Conservation (phyloP, 768 basidiomycete genomes). For the Leccinellum albellum region DNA sequence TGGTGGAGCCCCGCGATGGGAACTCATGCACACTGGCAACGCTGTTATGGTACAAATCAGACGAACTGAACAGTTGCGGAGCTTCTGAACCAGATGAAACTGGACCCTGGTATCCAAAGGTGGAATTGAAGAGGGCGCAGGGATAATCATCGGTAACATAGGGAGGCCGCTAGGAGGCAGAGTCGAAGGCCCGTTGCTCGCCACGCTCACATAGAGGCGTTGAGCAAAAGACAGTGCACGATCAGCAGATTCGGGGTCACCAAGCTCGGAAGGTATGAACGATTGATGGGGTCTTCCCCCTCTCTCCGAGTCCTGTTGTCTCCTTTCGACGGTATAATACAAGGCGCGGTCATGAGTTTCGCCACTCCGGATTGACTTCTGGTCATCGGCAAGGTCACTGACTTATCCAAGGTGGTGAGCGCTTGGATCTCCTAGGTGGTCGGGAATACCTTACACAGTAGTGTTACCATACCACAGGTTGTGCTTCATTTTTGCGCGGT, state of each 20-base stretch:
- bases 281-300: neutral
- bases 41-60: constrained; percentile 19
- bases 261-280: neutral
- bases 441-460: neutral
- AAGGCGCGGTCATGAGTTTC: constrained; percentile 8
- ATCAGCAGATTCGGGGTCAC: constrained; percentile 3
- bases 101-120: neutral
- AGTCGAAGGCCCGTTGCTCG: constrained; percentile 15
- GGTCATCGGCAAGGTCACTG: constrained; percentile 5
- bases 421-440: neutral
- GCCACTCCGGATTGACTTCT: constrained; percentile 6
- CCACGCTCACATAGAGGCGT: constrained; percentile 42
- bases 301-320: constrained; percentile 3
- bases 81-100: neutral
- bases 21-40: constrained; percentile 6
- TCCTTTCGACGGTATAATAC: constrained; percentile 18
- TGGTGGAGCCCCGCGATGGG: neutral
- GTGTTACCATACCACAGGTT: neutral
- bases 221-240: constrained; percentile 36
- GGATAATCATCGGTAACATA: constrained; percentile 2
- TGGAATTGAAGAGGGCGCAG: neutral
- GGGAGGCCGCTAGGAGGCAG: constrained; percentile 3
- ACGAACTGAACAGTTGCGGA: constrained; percentile 3
- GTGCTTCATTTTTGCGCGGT: no score
- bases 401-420: neutral